Evolutionary conservation across 1,284 basidiomycete genomes (phyloP).

Genomic region (Phylloboletellus chloephorus): DNA sequence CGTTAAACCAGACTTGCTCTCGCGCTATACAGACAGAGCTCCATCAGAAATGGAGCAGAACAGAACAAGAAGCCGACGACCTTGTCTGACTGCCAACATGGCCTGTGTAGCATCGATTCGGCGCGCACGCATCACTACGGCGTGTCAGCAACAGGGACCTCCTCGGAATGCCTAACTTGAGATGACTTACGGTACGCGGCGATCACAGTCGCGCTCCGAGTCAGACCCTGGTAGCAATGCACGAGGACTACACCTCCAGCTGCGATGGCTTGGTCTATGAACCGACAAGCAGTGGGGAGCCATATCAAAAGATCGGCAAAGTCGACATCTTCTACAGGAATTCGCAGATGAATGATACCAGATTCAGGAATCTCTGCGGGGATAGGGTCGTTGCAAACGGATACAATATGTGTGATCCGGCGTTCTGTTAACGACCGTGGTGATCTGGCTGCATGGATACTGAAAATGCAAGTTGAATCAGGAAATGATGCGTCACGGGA

Average conservation of each 20-base stretch:
- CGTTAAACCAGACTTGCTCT: conserved; percentile 73
- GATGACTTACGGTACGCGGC: conserved; percentile 68
- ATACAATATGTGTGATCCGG: conserved; percentile 71
- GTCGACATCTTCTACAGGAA: conserved; percentile 74
- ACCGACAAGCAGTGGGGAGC: conserved; percentile 70
- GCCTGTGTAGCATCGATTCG: conserved; percentile 55
- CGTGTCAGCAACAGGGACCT: conserved; percentile 8
- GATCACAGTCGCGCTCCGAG: conserved; percentile 75
- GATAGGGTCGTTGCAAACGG: conserved; percentile 66
- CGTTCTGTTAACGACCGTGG: conserved; percentile 69
- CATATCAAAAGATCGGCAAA: conserved; percentile 79
- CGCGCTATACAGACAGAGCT: conserved; percentile 43
- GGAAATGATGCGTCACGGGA: conserved; percentile 21
- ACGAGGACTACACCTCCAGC: conserved; percentile 73
- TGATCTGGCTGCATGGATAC: conserved; percentile 66
- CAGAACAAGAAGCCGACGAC: conserved; percentile 36
- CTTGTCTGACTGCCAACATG: conserved; percentile 54
- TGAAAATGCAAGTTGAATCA: conserved; percentile 32
- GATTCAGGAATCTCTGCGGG: conserved; percentile 71
- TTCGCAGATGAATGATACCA: conserved; percentile 64
- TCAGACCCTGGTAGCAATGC: conserved; percentile 79
- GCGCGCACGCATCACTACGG: conserved; percentile 67
- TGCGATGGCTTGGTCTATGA: conserved; percentile 70
- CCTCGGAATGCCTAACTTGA: neutral
- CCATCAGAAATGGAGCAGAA: conserved; percentile 7